Percentiles rank a stretch among this genome's conserved stretches.
These are phyloP conservation scores for Kewa caespitosa DNA, from an alignment of 179 eudicot genomes.

Conservation along the genomic window DNA sequence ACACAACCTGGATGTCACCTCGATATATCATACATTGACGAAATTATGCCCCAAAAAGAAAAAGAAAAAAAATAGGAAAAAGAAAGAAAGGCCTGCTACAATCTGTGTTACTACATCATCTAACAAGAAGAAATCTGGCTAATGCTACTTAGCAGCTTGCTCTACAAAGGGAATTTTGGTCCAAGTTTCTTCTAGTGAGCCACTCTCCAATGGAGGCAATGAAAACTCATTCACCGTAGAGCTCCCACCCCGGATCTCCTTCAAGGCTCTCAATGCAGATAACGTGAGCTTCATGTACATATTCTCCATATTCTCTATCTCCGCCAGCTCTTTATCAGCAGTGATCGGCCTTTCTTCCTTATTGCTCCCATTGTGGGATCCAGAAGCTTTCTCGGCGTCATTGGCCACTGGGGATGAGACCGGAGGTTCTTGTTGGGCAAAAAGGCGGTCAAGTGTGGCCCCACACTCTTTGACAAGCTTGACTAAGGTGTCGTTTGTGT, in stretches of 20 bases:
- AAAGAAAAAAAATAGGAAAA: not conserved
- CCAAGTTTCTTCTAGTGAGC: slow-evolving; percentile 30
- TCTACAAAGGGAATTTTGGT: slow-evolving; percentile 38
- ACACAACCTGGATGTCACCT: too few species aligned
- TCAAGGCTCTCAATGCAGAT: slow-evolving; percentile 61
- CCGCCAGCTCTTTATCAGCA: slow-evolving; percentile 39
- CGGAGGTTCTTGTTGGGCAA: slow-evolving; percentile 27
- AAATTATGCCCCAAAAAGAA: not conserved
- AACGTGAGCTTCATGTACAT: slow-evolving; percentile 56
- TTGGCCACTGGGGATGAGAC: slow-evolving; percentile 15
- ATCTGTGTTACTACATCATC: not conserved
- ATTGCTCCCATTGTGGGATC: slow-evolving; percentile 14
- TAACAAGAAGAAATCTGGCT: slow-evolving; percentile 2
- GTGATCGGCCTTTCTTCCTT: slow-evolving; percentile 26
- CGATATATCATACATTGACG: too few species aligned
- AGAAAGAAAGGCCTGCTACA: not conserved
- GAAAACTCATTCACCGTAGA: slow-evolving; percentile 65
- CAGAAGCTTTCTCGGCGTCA: slow-evolving; percentile 21
- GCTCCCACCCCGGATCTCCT: slow-evolving; percentile 63
- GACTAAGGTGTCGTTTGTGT: slow-evolving; percentile 40
- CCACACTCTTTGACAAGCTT: slow-evolving; percentile 48
- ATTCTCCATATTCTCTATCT: slow-evolving; percentile 52
- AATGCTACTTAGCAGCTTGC: slow-evolving; percentile 44
- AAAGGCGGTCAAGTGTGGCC: slow-evolving; percentile 38
- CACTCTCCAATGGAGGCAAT: slow-evolving; percentile 55